Conservation (phyloP, 2,329 filamentous ascomycete species). For the Hymenoscyphus repandus region DNA sequence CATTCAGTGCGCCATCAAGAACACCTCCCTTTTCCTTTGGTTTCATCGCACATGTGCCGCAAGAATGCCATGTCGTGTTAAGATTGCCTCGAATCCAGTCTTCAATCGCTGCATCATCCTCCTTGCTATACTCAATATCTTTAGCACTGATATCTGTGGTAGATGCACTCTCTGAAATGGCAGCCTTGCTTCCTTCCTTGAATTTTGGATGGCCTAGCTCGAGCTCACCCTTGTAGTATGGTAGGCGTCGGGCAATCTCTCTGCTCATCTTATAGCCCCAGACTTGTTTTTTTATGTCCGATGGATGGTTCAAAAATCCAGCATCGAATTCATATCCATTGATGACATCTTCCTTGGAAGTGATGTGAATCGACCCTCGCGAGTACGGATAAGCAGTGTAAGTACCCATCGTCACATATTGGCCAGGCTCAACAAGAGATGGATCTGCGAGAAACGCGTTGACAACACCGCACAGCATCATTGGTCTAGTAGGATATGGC, state of each 20-base stretch:
- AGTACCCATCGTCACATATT: slow-evolving; percentile 48
- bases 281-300: slow-evolving; percentile 53
- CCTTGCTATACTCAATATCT: slow-evolving; percentile 35
- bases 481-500: slow-evolving; percentile 22
- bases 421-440: slow-evolving; percentile 33
- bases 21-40: slow-evolving; percentile 34
- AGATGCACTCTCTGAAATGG: slow-evolving; percentile 27
- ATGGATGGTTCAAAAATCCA: slow-evolving; percentile 49
- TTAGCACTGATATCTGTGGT: slow-evolving; percentile 18
- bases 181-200: slow-evolving; percentile 36
- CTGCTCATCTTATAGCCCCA: slow-evolving; percentile 64
- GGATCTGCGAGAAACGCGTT: slow-evolving; percentile 41
- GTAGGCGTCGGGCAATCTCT: slow-evolving; percentile 52
- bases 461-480: slow-evolving; percentile 50
- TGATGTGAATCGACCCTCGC: slow-evolving; percentile 57
- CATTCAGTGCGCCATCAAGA: slow-evolving; percentile 35
- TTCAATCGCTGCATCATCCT: slow-evolving; percentile 36
- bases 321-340: slow-evolving; percentile 50
- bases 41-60: slow-evolving; percentile 38
- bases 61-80: slow-evolving; percentile 37
- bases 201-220: slow-evolving; percentile 41
- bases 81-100: slow-evolving; percentile 37
- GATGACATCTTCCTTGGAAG: slow-evolving; percentile 34
- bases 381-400: slow-evolving; percentile 58
- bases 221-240: slow-evolving; percentile 44